Evolutionary conservation across 139 green algal species (phyloP), one percentile per base, ranked within the genome.

Genomic region (Chloropicon primus): DNA sequence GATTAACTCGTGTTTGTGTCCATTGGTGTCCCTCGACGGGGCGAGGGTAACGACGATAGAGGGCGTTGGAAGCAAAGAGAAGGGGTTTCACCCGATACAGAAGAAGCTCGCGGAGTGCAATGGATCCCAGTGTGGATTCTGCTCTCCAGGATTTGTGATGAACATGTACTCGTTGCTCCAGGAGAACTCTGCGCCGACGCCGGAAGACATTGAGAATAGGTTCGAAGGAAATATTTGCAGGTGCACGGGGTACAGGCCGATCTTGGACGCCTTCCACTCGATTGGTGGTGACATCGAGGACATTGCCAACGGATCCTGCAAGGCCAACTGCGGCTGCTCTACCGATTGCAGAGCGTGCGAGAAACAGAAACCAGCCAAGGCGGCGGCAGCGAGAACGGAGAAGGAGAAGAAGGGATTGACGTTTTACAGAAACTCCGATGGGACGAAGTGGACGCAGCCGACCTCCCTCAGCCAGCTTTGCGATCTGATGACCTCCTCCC

Each of bases 141-240:
- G 94, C 89, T 98, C 94, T 0, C 94, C 94, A 21, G 94, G 94
- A 23, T 98, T 98, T 83, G 94, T 98, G 0, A 98, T 98, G 95
- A 89, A 79, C 79, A 98, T 98, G 94, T 97, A 97, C 74, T 76
- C 84, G 1, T 83, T 98, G 80, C 87, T 82, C 77, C 53, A 86
- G 1, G 85, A 86, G 72, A 75, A 41, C 24, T 74, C 83, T 21
- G 26, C 82, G 1, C 88, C 90, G 21, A 91, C 82, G 0, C 87
- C 95, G 80, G 81, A 90, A 41, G 90, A 98, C 2, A 96, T 98
- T 26, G 95, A 98, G 79, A 92, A 98, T 71, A 86, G 83, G 2
- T 84, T 98, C 72, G 92, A 89, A 0, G 94, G 94, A 71, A 98
- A 98, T 83, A 89, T 98, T 0, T 98, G 94, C 83, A 90, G 94